These are phyloP conservation scores for Magnolia sinica DNA, from an alignment of 164 flowering plant species.

Conservation along the genomic window DNA sequence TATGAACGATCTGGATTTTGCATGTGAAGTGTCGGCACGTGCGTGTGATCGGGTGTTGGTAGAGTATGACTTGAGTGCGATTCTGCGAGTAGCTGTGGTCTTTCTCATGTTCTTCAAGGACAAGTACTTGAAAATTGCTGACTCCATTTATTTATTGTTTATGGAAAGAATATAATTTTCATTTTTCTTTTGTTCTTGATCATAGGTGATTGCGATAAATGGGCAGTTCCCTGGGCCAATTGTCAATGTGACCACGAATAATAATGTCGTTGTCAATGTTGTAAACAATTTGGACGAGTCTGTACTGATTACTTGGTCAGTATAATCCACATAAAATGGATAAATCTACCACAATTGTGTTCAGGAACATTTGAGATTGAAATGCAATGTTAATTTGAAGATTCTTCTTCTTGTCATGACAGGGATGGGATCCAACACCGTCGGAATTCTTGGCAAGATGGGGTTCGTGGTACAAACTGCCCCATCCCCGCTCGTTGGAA, in stretches of 20 bases:
- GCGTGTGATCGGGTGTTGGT: background rate
- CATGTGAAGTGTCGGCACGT: background rate
- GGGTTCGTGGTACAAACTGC: slow-evolving; percentile 88
- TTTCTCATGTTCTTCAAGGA: background rate
- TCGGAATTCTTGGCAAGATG: slow-evolving; percentile 94
- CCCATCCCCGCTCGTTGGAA: slow-evolving; percentile 91
- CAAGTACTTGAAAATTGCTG: background rate
- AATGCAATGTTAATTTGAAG: background rate
- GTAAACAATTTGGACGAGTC: slow-evolving; percentile 74
- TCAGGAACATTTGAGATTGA: background rate
- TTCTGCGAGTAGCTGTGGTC: background rate
- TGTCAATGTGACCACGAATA: slow-evolving; percentile 79
- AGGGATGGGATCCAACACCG: slow-evolving; percentile 89
- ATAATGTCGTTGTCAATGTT: slow-evolving; percentile 76
- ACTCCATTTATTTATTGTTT: background rate
- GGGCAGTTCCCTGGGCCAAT: slow-evolving; percentile 85
- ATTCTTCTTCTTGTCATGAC: slow-evolving; percentile 5
- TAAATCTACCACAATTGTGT: background rate
- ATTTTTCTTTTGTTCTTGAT: slow-evolving; percentile 13
- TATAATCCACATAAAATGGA: background rate
- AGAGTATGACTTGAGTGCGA: background rate
- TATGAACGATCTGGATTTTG: background rate
- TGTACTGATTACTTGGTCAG: slow-evolving; percentile 77
- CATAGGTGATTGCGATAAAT: slow-evolving; percentile 87
- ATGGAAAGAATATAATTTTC: background rate